Base-by-base conservation (phyloP, 1,139 yeast genomes). In the Lodderomyces theae region DNA sequence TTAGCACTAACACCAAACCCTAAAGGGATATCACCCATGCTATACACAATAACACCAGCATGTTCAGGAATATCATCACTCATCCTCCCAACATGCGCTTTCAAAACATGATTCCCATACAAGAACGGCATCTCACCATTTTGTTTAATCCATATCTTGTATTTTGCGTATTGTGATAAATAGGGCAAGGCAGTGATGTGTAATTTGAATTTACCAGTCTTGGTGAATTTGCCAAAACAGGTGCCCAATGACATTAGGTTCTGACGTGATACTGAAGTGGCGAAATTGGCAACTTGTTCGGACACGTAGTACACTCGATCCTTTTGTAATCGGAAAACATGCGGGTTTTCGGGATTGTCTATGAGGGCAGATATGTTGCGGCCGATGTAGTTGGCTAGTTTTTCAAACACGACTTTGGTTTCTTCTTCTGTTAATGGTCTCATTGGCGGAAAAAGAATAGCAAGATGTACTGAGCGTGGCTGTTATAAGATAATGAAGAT, bases 111-210 rank as follows among this genome's bases (percentile, higher is more conserved):
- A 68, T 92, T 92, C 33, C 99, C 99, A 57, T 94, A 92, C 49
- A 92, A 70, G 62, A 83, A 94, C 8, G 98, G 97, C 98, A 94
- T 94, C 65, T 92, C 99, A 53, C 98, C 98, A 58, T 92, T 92
- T 40, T 81, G 81, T 64, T 94, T 94, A 65, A 92, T 88, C 98
- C 98, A 94, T 35, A 92, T 74, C 67, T 92, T 92, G 69, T 83
- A 89, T 62, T 86, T 88, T 38, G 98, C 97, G 60, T 84, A 84
- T 55, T 86, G 84, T 5, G 96, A 82, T 45, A 92, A 67, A 50
- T 87, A 77, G 41, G 86, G 82, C 50, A 92, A 76, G 4, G 97
- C 75, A n/a, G 98, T 92, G 47, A 94, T 83, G 62, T 92, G 99
- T 50, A 92, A 72, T 64, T 96, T 80, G 72, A 92, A 92, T 66